phyloP scores from a whole-genome alignment of 2,329 filamentous ascomycete species.

The Colletotrichum sp. region DNA sequence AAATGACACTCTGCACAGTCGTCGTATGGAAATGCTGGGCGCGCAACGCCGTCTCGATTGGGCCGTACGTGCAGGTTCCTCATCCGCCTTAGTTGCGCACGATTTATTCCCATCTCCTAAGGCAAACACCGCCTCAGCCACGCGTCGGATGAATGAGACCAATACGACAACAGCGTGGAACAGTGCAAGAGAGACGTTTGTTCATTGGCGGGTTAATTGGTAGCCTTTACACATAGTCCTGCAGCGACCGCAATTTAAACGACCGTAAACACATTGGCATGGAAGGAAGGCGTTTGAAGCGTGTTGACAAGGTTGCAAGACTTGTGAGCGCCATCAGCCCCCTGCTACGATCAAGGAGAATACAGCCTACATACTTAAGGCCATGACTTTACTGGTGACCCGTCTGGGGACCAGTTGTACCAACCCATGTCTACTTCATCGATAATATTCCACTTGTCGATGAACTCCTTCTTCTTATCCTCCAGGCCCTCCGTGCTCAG shows the following conservation, averaged over 20 bases:
- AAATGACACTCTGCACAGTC: not conserved
- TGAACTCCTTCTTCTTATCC: slow-evolving; percentile 23
- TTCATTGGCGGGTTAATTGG: not conserved
- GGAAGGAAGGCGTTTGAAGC: not conserved
- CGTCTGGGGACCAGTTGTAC: slow-evolving; percentile 24
- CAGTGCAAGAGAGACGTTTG: not conserved
- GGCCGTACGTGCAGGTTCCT: not conserved
- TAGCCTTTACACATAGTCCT: not conserved
- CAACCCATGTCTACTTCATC: slow-evolving; percentile 28
- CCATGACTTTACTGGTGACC: not conserved
- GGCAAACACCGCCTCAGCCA: not conserved
- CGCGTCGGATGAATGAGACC: not conserved
- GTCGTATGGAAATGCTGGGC: not conserved
- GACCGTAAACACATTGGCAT: not conserved
- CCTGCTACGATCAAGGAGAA: not conserved
- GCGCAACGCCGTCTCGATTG: not conserved
- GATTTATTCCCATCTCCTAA: not conserved
- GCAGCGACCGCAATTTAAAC: not conserved
- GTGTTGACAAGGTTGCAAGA: not conserved
- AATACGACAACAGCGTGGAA: not conserved
- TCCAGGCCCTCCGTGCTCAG: slow-evolving; percentile 22
- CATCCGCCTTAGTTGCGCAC: not conserved
- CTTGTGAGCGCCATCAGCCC: not conserved
- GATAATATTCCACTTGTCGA: slow-evolving; percentile 22
- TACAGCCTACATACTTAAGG: not conserved